Base-by-base conservation (phyloP, 371 early-diverging fungal species). In the Mucor mucedo region DNA sequence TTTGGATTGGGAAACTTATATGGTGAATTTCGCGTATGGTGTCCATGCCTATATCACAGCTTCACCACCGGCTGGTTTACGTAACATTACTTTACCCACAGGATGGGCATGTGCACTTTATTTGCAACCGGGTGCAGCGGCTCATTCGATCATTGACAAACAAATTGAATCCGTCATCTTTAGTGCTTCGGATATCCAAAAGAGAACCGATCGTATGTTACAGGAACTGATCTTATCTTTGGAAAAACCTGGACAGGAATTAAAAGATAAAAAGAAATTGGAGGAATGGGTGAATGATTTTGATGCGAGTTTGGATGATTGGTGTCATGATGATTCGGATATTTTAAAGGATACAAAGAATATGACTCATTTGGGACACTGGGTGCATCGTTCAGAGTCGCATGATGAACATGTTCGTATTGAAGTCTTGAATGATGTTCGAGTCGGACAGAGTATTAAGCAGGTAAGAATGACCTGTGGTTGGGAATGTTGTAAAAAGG, bases 261-360 rank as follows among this genome's bases (percentile, higher is more conserved):
- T 60, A 1, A 67, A 65, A 28, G 71, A 80, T 29, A 75, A 72
- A 45, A 73, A 70, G 49, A 73, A 69, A 40, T 60, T 70, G 45
- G 83, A 82, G 13, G 77, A 79, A 60, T 82, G 83, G 83, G 68
- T 82, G 2, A 69, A 66, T 59, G 83, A 82, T 60, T 77, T 82
- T 52, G 83, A 82, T 65, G 76, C 79, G 2, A 78, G 78, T 49
- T 61, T 82, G 53, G 83, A 82, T 58, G 83, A 82, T 60, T 82
- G 83, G 83, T 79, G 78, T 38, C 79, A 82, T 54, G 83, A 82
- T 66, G 83, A 82, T 62, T 73, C 77, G 0, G 70, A 75, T 27
- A 59, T 78, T 1, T 45, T 82, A 10, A 74, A 68, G 38, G 68
- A 82, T 28, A 76, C 71, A 5, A 67, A 67, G 3, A 60, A 66